Percentiles rank a stretch among this genome's conserved stretches.
phyloP scores from a whole-genome alignment of 768 basidiomycete genomes.

The Pholiota microspora region DNA sequence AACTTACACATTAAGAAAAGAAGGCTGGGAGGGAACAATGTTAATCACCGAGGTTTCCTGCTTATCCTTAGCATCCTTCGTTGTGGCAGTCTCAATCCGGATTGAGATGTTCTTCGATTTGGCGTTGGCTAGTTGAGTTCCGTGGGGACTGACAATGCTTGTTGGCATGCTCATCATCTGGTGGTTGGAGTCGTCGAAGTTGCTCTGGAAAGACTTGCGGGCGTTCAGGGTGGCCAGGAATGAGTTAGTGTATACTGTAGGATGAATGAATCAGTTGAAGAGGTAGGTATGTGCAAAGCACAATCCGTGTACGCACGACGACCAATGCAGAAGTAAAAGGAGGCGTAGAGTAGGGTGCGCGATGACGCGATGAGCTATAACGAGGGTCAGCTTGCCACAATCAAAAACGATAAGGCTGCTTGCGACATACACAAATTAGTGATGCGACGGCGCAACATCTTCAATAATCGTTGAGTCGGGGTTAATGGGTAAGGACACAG shows the following conservation, averaged over 20 bases:
- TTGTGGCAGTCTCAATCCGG: conserved; percentile 30
- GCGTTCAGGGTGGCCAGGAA: conserved; percentile 53
- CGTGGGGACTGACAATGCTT: conserved; percentile 20
- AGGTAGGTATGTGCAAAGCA: too few species aligned
- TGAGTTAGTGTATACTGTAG: conserved; percentile 48
- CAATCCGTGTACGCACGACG: conserved; percentile 31
- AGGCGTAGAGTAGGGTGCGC: conserved; percentile 43
- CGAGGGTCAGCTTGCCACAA: background rate
- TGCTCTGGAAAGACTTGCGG: conserved; percentile 33
- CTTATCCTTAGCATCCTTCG: conserved; percentile 9
- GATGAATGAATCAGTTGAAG: background rate
- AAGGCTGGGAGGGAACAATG: background rate
- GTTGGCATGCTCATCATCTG: conserved; percentile 32
- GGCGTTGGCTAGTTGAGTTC: background rate
- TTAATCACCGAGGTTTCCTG: background rate
- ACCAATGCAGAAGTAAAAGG: conserved; percentile 54
- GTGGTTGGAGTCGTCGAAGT: conserved; percentile 27
- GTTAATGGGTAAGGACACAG: background rate
- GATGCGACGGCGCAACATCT: conserved; percentile 48
- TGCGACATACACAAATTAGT: conserved; percentile 42
- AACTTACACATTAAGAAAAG: background rate
- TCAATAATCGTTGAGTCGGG: background rate
- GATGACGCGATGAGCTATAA: conserved; percentile 37
- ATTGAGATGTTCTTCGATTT: conserved; percentile 31
- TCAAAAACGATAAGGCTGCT: background rate